These are phyloP conservation scores for Yamadazyma oceani DNA, from an alignment of 1,139 yeast species.

Conservation along the genomic window DNA sequence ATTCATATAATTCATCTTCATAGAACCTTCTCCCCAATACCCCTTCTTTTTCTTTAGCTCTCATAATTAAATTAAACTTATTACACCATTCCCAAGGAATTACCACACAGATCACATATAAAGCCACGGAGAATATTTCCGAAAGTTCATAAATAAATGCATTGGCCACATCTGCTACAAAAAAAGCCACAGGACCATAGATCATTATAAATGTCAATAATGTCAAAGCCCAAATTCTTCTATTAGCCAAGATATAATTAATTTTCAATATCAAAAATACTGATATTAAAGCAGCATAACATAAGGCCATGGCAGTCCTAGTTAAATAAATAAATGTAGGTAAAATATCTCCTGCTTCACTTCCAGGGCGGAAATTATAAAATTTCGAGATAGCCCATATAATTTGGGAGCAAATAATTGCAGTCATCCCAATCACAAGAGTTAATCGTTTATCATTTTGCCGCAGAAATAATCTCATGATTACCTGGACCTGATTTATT, in stretches of 20 bases:
- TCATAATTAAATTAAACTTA: constrained; percentile 59
- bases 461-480: constrained; percentile 70
- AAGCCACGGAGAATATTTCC: constrained; percentile 69
- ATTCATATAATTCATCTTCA: constrained; percentile 61
- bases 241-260: constrained; percentile 52
- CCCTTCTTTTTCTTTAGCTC: constrained; percentile 72
- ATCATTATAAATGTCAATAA: constrained; percentile 58
- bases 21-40: constrained; percentile 76
- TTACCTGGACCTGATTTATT: constrained; percentile 73
- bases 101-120: constrained; percentile 72
- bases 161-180: constrained; percentile 74
- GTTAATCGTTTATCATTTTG: constrained; percentile 69
- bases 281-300: constrained; percentile 67
- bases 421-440: constrained; percentile 57
- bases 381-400: constrained; percentile 72
- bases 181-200: constrained; percentile 68
- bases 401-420: constrained; percentile 60
- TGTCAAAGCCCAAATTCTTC: constrained; percentile 54
- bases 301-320: constrained; percentile 69
- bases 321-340: constrained; percentile 81
- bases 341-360: constrained; percentile 56
- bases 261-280: constrained; percentile 60
- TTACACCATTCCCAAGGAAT: constrained; percentile 91
- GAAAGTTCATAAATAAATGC: constrained; percentile 71
- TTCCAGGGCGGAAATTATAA: constrained; percentile 30